Evolutionary conservation across 192 early-diverging fungal species (phyloP), one percentile per base, ranked within the genome.

Genomic region (Geranomyces michiganensis): DNA sequence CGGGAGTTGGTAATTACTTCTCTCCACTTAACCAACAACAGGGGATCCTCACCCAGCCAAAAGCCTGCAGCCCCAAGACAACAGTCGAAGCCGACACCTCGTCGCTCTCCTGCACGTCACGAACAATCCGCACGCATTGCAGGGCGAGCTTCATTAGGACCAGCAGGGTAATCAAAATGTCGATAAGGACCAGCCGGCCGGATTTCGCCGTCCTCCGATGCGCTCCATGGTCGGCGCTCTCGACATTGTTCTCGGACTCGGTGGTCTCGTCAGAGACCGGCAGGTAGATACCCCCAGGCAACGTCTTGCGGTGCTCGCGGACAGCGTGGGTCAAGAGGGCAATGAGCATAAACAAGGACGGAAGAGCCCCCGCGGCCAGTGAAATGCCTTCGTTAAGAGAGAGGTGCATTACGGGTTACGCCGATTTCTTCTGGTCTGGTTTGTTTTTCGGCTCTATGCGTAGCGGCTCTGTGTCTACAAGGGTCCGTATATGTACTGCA

Each of bases 211-310:
- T 41, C 10, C 36, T 3, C 36, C 36, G 36, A 10, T 10, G 36
- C 3, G 36, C 36, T 41, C 10, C 36, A 41, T 41, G 3, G 36
- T 41, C 36, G 51, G 24, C 24, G n/a, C 24, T 26, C 24, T 53
- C 24, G n/a, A 24, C 24, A 17, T 53, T 4, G 51, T 53, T 53
- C 24, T n/a, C 51, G 24, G 19, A 9, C 6, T 53, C 51, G 19
- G 7, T 17, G 51, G 6, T 26, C 51, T n/a, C 19, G 51, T 53
- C 51, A 24, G 51, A 53, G 6, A 53, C 51, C 7, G 51, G 51
- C 19, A 53, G 51, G 51, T 53, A 53, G 19, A 53, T n/a, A 53
- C 51, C 51, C n/a, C 51, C 51, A 6, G 51, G 51, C n/a, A 53
- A 17, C 51, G 51, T 53, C 24, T 53, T 53, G 51, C 51, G 51